A percentile compares a stretch with the other conserved stretches of the same genome.
Evolutionary conservation across 768 basidiomycete species (phyloP).

Genomic region (Tricholoma sp.): DNA sequence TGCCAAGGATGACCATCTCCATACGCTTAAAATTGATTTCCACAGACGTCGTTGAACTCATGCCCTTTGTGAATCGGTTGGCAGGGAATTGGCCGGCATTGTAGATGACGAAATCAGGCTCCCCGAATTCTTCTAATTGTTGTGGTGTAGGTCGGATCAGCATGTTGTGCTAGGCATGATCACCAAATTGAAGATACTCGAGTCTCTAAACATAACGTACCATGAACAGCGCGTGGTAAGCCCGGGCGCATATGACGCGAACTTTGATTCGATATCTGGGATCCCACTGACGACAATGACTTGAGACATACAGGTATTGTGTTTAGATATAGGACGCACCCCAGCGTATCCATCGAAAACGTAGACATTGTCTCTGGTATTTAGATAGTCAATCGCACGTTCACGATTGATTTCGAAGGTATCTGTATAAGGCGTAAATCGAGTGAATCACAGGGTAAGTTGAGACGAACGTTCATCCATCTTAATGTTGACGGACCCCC

Average conservation of each 20-base stretch:
- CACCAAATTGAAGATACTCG: background rate
- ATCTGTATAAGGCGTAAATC: constrained; percentile 38
- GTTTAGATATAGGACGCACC: constrained; percentile 33
- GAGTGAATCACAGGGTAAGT: background rate
- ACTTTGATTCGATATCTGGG: constrained; percentile 99
- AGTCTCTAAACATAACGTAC: constrained; percentile 41
- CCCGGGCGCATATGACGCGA: constrained; percentile 96
- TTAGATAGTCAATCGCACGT: constrained; percentile 97
- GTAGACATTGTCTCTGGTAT: constrained; percentile 97
- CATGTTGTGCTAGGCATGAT: constrained; percentile 82
- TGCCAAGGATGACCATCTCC: constrained; percentile 99
- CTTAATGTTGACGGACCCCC: constrained; percentile 99
- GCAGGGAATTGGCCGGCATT: constrained; percentile 99
- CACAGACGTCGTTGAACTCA: constrained; percentile 98
- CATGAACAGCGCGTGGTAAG: constrained; percentile 99
- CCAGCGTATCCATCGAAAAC: constrained; percentile 96
- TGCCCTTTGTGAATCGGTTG: constrained; percentile 99
- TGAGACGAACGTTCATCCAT: constrained; percentile 82
- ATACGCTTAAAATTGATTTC: constrained; percentile 99
- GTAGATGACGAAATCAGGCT: constrained; percentile 99
- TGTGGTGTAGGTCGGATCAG: constrained; percentile 96
- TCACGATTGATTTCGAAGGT: constrained; percentile 99
- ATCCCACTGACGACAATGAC: constrained; percentile 68
- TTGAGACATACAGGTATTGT: constrained; percentile 7
- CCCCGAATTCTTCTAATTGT: constrained; percentile 90